Evolutionary conservation across 2,329 filamentous ascomycete genomes (phyloP).

Genomic region (Cladosporium sp.): DNA sequence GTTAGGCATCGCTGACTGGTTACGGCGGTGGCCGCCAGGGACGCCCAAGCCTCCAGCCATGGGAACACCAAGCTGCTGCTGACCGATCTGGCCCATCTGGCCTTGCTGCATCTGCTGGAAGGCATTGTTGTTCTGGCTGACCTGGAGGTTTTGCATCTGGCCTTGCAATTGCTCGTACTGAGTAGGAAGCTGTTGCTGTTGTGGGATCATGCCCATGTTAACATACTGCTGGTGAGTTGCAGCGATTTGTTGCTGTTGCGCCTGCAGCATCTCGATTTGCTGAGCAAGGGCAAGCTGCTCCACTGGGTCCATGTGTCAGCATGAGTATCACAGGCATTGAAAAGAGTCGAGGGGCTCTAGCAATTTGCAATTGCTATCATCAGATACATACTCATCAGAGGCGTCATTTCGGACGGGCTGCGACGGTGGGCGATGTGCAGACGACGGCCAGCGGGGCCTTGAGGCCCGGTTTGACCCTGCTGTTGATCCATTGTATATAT

Average conservation of each 20-base stretch:
- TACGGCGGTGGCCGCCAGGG: constrained; percentile 78
- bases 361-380: not conserved
- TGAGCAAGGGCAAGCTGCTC: constrained; percentile 97
- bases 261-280: constrained; percentile 94
- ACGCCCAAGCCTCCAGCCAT: constrained; percentile 70
- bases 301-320: constrained; percentile 56
- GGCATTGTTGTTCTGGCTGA: constrained; percentile 58
- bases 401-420: constrained; percentile 95
- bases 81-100: constrained; percentile 52
- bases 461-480: constrained; percentile 6
- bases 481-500: constrained; percentile 9
- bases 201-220: constrained; percentile 91
- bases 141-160: constrained; percentile 71
- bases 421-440: constrained; percentile 96
- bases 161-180: constrained; percentile 76
- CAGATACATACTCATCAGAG: constrained; percentile 82
- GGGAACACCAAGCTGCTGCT: constrained; percentile 59
- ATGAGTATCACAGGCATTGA: constrained; percentile 1
- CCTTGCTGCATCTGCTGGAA: constrained; percentile 88
- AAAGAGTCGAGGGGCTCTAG: not conserved
- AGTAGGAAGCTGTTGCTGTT: constrained; percentile 73
- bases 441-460: constrained; percentile 60
- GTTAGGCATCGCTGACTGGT: constrained; percentile 92
- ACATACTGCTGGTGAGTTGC: constrained; percentile 96
- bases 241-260: constrained; percentile 96